Conservation (phyloP, 176 grass and related monocot species). For the Triticum dicoccoides region DNA sequence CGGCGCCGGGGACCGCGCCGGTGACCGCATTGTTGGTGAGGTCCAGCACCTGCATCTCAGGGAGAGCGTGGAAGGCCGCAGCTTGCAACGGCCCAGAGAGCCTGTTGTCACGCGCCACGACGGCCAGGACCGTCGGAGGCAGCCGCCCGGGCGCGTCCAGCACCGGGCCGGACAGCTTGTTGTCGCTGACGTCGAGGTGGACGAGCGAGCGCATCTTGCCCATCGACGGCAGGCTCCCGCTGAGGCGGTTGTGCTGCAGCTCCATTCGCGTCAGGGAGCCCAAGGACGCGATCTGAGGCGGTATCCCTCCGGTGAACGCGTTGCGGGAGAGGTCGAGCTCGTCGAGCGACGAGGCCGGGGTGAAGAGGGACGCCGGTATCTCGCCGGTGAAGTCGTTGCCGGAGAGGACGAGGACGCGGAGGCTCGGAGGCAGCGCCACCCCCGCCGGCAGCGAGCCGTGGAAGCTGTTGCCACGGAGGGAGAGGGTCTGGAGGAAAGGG, state of each 20-base stretch:
- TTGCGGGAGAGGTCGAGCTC: slow-evolving; percentile 57
- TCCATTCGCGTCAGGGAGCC: slow-evolving; percentile 29
- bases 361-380: slow-evolving; percentile 34
- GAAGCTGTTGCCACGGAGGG: slow-evolving; percentile 51
- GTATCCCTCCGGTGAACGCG: slow-evolving; percentile 34
- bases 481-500: slow-evolving; percentile 25
- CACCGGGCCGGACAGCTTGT: slow-evolving; percentile 25
- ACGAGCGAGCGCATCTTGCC: slow-evolving; percentile 25
- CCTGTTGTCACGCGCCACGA: slow-evolving; percentile 38
- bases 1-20: slow-evolving; percentile 36
- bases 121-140: slow-evolving; percentile 20
- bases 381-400: slow-evolving; percentile 49
- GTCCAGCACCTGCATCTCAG: slow-evolving; percentile 41
- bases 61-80: slow-evolving; percentile 19
- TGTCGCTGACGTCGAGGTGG: slow-evolving; percentile 48
- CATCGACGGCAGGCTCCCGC: slow-evolving; percentile 15
- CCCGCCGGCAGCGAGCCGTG: slow-evolving; percentile 29
- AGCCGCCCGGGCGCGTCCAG: slow-evolving; percentile 25
- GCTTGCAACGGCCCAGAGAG: slow-evolving; percentile 12
- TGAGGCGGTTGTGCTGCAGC: slow-evolving; percentile 39
- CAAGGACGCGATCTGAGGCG: slow-evolving; percentile 25
- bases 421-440: slow-evolving; percentile 3
- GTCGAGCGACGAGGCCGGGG: slow-evolving; percentile 7
- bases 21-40: slow-evolving; percentile 39
- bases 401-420: slow-evolving; percentile 41